Evolutionary conservation across 768 basidiomycete species (phyloP).

Genomic region (Lactifluus hygrophoroides): DNA sequence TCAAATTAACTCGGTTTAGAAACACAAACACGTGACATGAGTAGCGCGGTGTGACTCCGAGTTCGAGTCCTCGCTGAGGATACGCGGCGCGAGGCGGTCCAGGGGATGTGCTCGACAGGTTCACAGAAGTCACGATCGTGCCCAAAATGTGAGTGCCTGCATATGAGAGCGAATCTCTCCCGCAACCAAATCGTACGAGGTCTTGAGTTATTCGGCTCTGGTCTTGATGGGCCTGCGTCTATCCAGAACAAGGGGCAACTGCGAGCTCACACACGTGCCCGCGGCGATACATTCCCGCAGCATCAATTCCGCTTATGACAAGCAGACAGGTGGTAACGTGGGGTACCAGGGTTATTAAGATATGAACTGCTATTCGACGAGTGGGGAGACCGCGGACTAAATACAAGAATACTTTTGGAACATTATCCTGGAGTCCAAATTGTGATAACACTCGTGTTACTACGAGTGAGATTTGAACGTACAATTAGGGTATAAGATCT

Average conservation of each 20-base stretch:
- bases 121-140: not conserved
- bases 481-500: too few species aligned
- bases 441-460: not conserved
- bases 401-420: slow-evolving; percentile 10
- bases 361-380: too few species aligned
- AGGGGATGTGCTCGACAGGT: too few species aligned
- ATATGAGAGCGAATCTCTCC: slow-evolving; percentile 15
- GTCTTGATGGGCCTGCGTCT: not conserved
- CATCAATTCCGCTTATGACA: slow-evolving; percentile 6
- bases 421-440: slow-evolving; percentile 1
- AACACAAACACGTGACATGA: too few species aligned
- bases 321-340: not conserved
- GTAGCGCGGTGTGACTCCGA: too few species aligned
- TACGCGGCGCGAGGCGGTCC: not conserved
- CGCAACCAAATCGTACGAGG: slow-evolving; percentile 5
- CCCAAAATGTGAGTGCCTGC: not conserved
- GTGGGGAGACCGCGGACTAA: too few species aligned
- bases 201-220: slow-evolving; percentile 16
- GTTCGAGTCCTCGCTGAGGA: not conserved
- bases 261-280: too few species aligned
- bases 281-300: slow-evolving; percentile 17
- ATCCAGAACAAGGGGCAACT: not conserved
- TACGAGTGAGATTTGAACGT: too few species aligned
- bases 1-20: too few species aligned
- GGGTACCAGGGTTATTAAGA: not conserved